These are phyloP conservation scores for Avena atlantica DNA, from an alignment of 176 grass and related monocot species.

Conservation along the genomic window DNA sequence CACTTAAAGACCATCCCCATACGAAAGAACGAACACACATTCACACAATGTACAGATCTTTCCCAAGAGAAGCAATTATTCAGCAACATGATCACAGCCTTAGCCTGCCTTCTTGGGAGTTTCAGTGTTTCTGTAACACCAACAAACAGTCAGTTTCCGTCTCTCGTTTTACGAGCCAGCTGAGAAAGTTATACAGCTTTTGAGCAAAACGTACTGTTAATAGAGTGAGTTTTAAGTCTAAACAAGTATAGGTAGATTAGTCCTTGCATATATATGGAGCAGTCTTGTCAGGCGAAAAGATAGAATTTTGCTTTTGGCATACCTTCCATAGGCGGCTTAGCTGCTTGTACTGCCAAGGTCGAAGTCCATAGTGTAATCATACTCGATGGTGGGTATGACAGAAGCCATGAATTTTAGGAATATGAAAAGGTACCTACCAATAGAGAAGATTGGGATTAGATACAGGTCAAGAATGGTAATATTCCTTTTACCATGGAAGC, in stretches of 20 bases:
- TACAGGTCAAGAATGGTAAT: not conserved
- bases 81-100: constrained; percentile 13
- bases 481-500: not conserved
- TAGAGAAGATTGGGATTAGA: constrained; percentile 2
- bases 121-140: constrained; percentile 15
- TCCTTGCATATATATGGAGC: not conserved
- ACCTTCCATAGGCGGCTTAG: constrained; percentile 46
- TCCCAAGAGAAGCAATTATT: constrained; percentile 20
- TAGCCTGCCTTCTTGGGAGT: constrained; percentile 6
- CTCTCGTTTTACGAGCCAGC: not conserved
- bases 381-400: constrained; percentile 93
- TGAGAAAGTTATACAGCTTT: not conserved
- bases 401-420: constrained; percentile 97
- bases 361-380: constrained; percentile 98
- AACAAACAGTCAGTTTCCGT: constrained; percentile 13
- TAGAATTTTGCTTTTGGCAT: not conserved
- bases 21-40: constrained; percentile 37
- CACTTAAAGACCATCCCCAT: constrained; percentile 8
- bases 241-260: not conserved
- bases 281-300: not conserved
- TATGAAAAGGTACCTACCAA: constrained; percentile 89
- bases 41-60: constrained; percentile 42
- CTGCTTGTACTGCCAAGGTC: constrained; percentile 80
- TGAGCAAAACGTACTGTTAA: not conserved
- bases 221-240: not conserved